Conservation (phyloP, 2,329 filamentous ascomycete genomes). For the Colletotrichum sidae region DNA sequence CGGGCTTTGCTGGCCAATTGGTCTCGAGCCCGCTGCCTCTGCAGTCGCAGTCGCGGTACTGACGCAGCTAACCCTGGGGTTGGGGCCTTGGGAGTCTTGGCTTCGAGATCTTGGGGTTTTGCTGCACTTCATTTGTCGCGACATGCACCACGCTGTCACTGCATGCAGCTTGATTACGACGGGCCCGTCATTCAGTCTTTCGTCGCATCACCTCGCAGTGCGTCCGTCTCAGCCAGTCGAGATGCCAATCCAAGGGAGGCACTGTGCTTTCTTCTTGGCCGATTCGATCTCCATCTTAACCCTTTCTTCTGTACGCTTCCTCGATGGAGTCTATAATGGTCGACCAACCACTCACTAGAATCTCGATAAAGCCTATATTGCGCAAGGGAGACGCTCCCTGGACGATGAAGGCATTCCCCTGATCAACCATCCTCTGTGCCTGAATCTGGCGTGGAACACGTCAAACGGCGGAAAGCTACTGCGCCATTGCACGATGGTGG, state of each 20-base stretch:
- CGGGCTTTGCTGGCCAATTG: constrained; percentile 22
- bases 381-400: no score
- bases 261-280: no score
- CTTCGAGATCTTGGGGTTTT: constrained; percentile 9
- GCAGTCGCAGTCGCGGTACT: constrained; percentile 24
- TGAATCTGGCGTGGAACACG: constrained; percentile 28
- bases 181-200: not conserved
- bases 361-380: constrained; percentile 17
- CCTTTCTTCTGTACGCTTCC: not conserved
- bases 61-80: constrained; percentile 28
- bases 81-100: not conserved
- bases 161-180: constrained; percentile 32
- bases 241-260: constrained; percentile 17
- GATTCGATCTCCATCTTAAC: constrained; percentile 8
- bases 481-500: constrained; percentile 8
- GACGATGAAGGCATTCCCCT: not conserved
- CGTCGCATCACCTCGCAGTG: constrained; percentile 25
- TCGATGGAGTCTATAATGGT: no score
- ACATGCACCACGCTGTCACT: constrained; percentile 33
- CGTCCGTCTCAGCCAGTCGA: constrained; percentile 6
- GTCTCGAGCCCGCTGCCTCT: constrained; percentile 2
- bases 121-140: constrained; percentile 27
- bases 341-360: not conserved
- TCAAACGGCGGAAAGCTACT: constrained; percentile 24
- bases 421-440: constrained; percentile 14